A percentile compares a stretch with the other conserved stretches of the same genome.
Conservation (phyloP, 2,329 filamentous ascomycete species). For the Phoma sp. region DNA sequence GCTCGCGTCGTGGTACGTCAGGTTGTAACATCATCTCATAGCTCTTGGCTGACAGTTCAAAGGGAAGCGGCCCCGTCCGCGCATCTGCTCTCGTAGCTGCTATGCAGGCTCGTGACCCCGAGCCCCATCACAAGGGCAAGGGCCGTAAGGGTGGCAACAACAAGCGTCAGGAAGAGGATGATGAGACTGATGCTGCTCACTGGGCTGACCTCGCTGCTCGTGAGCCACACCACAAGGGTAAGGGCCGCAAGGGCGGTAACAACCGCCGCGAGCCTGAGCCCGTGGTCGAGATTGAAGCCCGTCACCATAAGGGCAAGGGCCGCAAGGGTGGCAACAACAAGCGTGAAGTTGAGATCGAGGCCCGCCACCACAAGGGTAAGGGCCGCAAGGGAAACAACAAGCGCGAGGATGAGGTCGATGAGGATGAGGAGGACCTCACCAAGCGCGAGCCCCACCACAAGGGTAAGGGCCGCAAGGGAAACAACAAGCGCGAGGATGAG, state of each 20-base stretch:
- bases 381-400: constrained; percentile 9
- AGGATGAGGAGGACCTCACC: neutral
- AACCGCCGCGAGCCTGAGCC: neutral
- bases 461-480: constrained; percentile 16
- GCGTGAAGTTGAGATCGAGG: constrained; percentile 6
- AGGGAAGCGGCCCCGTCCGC: constrained; percentile 35
- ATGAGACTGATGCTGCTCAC: constrained; percentile 1
- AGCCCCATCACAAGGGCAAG: constrained; percentile 26
- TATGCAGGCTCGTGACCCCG: constrained; percentile 26
- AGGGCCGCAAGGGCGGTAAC: constrained; percentile 11
- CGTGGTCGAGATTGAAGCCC: neutral
- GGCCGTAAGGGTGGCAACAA: constrained; percentile 14
- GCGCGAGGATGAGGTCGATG: constrained; percentile 4
- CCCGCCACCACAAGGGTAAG: constrained; percentile 17
- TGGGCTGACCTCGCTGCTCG: constrained; percentile 1
- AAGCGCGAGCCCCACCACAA: constrained; percentile 22
- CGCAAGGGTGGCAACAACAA: constrained; percentile 10
- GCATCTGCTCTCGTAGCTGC: constrained; percentile 31
- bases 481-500: constrained; percentile 20
- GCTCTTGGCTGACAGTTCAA: constrained; percentile 16
- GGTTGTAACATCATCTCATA: neutral
- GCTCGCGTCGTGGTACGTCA: constrained; percentile 38
- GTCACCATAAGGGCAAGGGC: constrained; percentile 19
- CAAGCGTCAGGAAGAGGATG: constrained; percentile 7
- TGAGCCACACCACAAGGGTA: constrained; percentile 25